Conservation (phyloP, 179 eudicot species). For the Corrigiola litoralis region DNA sequence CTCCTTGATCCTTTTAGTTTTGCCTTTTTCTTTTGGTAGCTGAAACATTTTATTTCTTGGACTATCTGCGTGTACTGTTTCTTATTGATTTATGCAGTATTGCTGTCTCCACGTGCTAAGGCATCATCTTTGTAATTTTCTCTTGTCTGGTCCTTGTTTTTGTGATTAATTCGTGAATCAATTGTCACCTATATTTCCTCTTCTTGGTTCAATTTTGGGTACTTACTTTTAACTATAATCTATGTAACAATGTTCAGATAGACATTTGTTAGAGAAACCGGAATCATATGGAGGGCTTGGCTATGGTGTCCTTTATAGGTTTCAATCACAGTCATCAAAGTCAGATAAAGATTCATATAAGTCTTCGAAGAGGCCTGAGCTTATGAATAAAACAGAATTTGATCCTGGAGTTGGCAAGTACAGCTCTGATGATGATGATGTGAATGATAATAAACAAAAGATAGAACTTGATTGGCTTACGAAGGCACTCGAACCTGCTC, state of each 20-base stretch:
- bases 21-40: background rate
- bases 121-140: too few species aligned
- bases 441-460: slow-evolving; percentile 48
- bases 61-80: background rate
- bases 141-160: too few species aligned
- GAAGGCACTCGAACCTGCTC: slow-evolving; percentile 87
- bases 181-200: background rate
- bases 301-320: slow-evolving; percentile 41
- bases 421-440: slow-evolving; percentile 60
- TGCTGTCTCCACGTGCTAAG: too few species aligned
- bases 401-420: slow-evolving; percentile 31
- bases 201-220: background rate
- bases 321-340: slow-evolving; percentile 51
- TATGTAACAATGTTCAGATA: slow-evolving; percentile 33
- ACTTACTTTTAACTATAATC: background rate
- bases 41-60: background rate
- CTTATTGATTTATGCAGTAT: too few species aligned
- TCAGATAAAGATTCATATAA: slow-evolving; percentile 33
- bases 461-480: slow-evolving; percentile 73
- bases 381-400: slow-evolving; percentile 20
- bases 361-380: slow-evolving; percentile 26
- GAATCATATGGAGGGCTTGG: slow-evolving; percentile 38
- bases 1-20: background rate
- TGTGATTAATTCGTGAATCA: too few species aligned
- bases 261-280: slow-evolving; percentile 34